A percentile compares a stretch with the other conserved stretches of the same genome.
Conservation (phyloP, 2,329 filamentous ascomycete species). For the Lojkania enalia region DNA sequence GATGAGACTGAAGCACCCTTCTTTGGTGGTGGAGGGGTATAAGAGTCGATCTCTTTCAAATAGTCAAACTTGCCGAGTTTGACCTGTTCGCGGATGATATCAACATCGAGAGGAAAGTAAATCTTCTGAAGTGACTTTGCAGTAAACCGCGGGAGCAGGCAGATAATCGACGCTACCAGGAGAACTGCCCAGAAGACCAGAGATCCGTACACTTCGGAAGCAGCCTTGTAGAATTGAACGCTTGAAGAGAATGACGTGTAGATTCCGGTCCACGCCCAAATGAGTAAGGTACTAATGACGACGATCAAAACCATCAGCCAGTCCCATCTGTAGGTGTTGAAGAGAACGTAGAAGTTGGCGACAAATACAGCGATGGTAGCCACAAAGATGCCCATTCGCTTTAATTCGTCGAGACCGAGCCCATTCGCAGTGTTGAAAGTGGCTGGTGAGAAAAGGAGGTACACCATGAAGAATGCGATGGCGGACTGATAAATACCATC, state of each 20-base stretch:
- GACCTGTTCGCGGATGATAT: slow-evolving; percentile 94
- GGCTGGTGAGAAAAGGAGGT: slow-evolving; percentile 72
- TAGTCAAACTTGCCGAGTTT: slow-evolving; percentile 80
- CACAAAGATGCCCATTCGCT: slow-evolving; percentile 84
- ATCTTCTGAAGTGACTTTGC: slow-evolving; percentile 91
- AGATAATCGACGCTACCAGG: slow-evolving; percentile 77
- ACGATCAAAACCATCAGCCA: slow-evolving; percentile 91
- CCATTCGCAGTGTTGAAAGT: slow-evolving; percentile 74
- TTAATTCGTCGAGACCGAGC: slow-evolving; percentile 74
- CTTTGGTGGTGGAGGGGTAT: slow-evolving; percentile 49
- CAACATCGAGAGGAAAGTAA: slow-evolving; percentile 87
- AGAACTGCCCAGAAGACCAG: slow-evolving; percentile 86
- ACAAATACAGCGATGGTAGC: slow-evolving; percentile 81
- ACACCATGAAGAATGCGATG: slow-evolving; percentile 91
- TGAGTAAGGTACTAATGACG: slow-evolving; percentile 76
- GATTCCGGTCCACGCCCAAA: slow-evolving; percentile 95
- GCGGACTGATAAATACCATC: slow-evolving; percentile 95
- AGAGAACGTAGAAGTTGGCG: slow-evolving; percentile 91
- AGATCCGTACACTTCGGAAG: slow-evolving; percentile 75
- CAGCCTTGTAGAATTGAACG: slow-evolving; percentile 74
- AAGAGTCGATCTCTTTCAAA: slow-evolving; percentile 61
- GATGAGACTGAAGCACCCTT: slow-evolving; percentile 59
- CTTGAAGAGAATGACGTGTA: slow-evolving; percentile 68
- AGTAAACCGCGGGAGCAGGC: slow-evolving; percentile 83
- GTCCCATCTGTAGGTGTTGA: slow-evolving; percentile 98